These are phyloP conservation scores for Mangifera indica DNA, from an alignment of 345 rosid species.

Conservation along the genomic window DNA sequence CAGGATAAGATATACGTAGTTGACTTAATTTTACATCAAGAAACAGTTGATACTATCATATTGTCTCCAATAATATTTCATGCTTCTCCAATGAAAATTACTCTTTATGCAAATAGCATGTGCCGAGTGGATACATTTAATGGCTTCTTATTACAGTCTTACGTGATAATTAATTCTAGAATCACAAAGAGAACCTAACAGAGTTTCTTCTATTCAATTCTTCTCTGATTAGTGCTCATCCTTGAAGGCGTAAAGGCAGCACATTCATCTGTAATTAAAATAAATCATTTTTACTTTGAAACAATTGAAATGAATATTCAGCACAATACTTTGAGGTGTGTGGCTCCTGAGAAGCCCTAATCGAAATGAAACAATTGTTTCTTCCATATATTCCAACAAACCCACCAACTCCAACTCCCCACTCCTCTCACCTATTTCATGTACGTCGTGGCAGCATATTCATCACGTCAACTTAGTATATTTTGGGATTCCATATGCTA, in stretches of 20 bases:
- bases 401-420: constrained; percentile 3
- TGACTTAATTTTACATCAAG: constrained; percentile 10
- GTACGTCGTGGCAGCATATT: constrained; percentile 8
- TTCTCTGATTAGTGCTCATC: not conserved
- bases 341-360: not conserved
- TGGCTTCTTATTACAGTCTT: not conserved
- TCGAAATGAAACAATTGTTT: not conserved
- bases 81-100: not conserved
- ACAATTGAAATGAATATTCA: not conserved
- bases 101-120: not conserved
- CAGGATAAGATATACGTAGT: not conserved
- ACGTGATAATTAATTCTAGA: not conserved
- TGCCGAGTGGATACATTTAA: not conserved
- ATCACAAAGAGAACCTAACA: not conserved
- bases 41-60: not conserved
- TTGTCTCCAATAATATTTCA: not conserved
- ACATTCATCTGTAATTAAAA: not conserved
- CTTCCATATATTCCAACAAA: not conserved
- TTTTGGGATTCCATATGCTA: not conserved
- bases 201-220: not conserved
- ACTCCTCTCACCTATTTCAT: not conserved
- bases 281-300: too few relatives aligned
- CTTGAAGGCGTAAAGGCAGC: not conserved
- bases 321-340: not conserved
- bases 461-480: not conserved